Evolutionary conservation across 2,329 filamentous ascomycete genomes (phyloP).

Genomic region (Rasamsonia emersonii): DNA sequence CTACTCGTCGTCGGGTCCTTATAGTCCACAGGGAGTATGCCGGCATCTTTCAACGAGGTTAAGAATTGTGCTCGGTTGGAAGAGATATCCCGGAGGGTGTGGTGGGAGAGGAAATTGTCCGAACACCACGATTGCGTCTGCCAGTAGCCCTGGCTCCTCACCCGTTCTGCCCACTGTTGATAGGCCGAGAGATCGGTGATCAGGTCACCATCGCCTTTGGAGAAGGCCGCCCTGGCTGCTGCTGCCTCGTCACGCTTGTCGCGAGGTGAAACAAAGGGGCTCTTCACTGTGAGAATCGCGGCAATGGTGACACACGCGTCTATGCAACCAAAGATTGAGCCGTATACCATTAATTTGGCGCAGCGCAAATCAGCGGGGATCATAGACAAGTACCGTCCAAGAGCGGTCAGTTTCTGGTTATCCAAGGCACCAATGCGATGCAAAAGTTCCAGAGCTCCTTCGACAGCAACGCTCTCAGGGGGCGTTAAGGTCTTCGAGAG

Average conservation of each 20-base stretch:
- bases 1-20: constrained; percentile 20
- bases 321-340: constrained; percentile 84
- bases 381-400: constrained; percentile 88
- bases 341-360: constrained; percentile 91
- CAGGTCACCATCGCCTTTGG: constrained; percentile 71
- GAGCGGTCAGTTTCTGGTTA: constrained; percentile 75
- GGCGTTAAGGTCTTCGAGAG: constrained; percentile 81
- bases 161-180: constrained; percentile 68
- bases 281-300: constrained; percentile 80
- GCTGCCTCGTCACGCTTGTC: constrained; percentile 77
- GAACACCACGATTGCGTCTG: constrained; percentile 64
- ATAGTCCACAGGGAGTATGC: constrained; percentile 58
- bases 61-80: constrained; percentile 82
- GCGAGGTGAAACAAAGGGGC: constrained; percentile 76
- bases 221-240: constrained; percentile 65
- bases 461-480: constrained; percentile 74
- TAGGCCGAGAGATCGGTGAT: constrained; percentile 80
- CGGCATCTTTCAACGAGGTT: constrained; percentile 74
- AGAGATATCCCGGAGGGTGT: constrained; percentile 79
- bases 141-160: constrained; percentile 38
- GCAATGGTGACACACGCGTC: constrained; percentile 84
- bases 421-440: constrained; percentile 82
- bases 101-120: constrained; percentile 72
- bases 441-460: constrained; percentile 71
- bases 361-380: constrained; percentile 89